Percentiles rank a stretch among this genome's conserved stretches.
Evolutionary conservation across 73 alveolate species (phyloP).

Genomic region (Strombidium stylifer): DNA sequence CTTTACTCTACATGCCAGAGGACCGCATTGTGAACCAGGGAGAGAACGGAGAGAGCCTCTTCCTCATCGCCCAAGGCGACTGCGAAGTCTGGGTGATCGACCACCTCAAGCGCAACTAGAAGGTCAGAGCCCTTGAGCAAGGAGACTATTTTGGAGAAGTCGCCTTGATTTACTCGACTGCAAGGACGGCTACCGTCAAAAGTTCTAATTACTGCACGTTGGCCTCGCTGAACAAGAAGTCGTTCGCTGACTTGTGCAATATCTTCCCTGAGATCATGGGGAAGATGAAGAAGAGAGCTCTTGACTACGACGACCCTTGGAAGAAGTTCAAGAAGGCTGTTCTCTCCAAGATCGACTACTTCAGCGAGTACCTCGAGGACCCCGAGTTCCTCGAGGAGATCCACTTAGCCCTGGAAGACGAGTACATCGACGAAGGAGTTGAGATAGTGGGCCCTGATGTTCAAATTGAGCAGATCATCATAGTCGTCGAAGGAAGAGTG

Average conservation of each 20-base stretch:
- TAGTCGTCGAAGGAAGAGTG: too few species aligned
- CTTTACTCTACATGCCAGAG: constrained; percentile 5
- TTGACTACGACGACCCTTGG: constrained; percentile 41
- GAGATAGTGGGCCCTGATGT: too few species aligned
- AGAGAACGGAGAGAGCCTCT: neutral
- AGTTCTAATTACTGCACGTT: constrained; percentile 11
- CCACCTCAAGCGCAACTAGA: neutral
- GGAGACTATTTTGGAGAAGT: constrained; percentile 36
- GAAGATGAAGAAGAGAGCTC: neutral
- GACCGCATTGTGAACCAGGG: constrained; percentile 25
- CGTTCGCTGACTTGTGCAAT: neutral
- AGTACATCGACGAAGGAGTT: too few species aligned
- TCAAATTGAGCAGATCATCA: too few species aligned
- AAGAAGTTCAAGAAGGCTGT: constrained; percentile 1
- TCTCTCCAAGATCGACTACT: neutral
- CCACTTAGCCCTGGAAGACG: too few species aligned
- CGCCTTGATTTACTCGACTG: neutral
- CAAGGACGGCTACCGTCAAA: constrained; percentile 22
- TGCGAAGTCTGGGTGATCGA: constrained; percentile 4
- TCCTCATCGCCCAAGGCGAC: constrained; percentile 21
- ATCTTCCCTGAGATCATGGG: neutral
- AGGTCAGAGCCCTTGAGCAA: constrained; percentile 5
- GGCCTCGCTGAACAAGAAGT: constrained; percentile 4
- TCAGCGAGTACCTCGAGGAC: too few species aligned
- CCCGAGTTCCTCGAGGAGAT: too few species aligned